These are phyloP conservation scores for Babesia bovis DNA, from an alignment of 169 alveolate genomes.

Conservation along the genomic window DNA sequence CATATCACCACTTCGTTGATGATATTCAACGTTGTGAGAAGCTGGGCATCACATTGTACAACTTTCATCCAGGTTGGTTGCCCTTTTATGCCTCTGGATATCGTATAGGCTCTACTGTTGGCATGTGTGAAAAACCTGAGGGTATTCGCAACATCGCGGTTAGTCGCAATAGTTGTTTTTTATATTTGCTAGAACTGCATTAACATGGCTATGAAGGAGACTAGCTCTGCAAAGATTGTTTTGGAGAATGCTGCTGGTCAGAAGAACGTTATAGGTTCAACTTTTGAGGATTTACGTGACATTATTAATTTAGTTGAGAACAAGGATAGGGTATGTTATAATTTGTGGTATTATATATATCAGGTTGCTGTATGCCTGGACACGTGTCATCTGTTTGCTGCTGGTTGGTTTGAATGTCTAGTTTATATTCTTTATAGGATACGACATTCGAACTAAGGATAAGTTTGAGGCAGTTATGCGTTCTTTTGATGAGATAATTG, in stretches of 20 bases:
- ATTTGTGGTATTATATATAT: no score
- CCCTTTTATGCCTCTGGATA: neutral
- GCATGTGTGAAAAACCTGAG: slow-evolving; percentile 74
- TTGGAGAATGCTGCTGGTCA: slow-evolving; percentile 89
- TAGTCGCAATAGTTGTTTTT: neutral
- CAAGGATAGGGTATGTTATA: slow-evolving; percentile 74
- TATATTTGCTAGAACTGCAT: slow-evolving; percentile 46
- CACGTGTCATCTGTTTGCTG: slow-evolving; percentile 90
- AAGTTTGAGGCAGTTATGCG: slow-evolving; percentile 81
- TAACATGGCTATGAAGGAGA: slow-evolving; percentile 79
- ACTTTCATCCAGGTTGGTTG: slow-evolving; percentile 86
- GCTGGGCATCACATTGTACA: slow-evolving; percentile 82
- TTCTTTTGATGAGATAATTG: slow-evolving; percentile 77
- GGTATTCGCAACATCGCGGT: slow-evolving; percentile 80
- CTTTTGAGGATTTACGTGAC: slow-evolving; percentile 83
- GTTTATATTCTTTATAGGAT: slow-evolving; percentile 42
- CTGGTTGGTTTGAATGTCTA: slow-evolving; percentile 60
- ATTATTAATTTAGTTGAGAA: slow-evolving; percentile 77
- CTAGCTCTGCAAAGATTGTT: slow-evolving; percentile 78
- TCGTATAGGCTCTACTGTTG: slow-evolving; percentile 74
- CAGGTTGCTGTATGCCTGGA: slow-evolving; percentile 88
- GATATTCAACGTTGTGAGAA: slow-evolving; percentile 86
- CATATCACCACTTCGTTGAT: slow-evolving; percentile 82
- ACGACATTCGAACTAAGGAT: slow-evolving; percentile 81
- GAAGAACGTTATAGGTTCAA: slow-evolving; percentile 84